Conservation (phyloP, 202 grass and related monocot genomes). For the Miscanthus sacchariflorus region DNA sequence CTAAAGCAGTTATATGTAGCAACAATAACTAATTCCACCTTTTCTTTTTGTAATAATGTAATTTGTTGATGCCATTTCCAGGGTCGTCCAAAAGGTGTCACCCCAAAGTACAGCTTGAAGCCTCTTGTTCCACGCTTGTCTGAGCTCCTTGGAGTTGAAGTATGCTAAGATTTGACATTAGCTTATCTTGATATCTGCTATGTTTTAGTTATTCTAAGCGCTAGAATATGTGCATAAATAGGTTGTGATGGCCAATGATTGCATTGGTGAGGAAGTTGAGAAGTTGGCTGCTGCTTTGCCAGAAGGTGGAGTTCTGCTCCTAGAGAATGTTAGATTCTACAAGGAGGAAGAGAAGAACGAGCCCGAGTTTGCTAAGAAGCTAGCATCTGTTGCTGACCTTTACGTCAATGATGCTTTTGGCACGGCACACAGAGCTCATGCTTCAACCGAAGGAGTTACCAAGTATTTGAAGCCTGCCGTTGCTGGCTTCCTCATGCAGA, state of each 20-base stretch:
- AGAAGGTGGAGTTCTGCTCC: slow-evolving; percentile 82
- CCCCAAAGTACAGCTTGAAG: slow-evolving; percentile 95
- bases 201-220: slow-evolving; percentile 4
- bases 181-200: background rate
- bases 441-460: slow-evolving; percentile 90
- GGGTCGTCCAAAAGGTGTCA: slow-evolving; percentile 95
- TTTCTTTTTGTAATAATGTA: slow-evolving; percentile 32
- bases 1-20: background rate
- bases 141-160: slow-evolving; percentile 86
- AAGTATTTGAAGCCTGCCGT: slow-evolving; percentile 88
- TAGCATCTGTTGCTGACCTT: slow-evolving; percentile 85
- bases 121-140: slow-evolving; percentile 93
- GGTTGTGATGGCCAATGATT: slow-evolving; percentile 87
- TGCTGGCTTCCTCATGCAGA: slow-evolving; percentile 98
- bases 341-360: slow-evolving; percentile 98
- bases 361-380: slow-evolving; percentile 92
- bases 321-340: slow-evolving; percentile 93
- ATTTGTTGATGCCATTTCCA: slow-evolving; percentile 41
- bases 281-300: slow-evolving; percentile 67
- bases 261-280: slow-evolving; percentile 89
- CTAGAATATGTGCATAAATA: slow-evolving; percentile 26
- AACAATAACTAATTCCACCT: background rate
- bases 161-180: slow-evolving; percentile 47
- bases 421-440: slow-evolving; percentile 91
- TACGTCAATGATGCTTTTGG: slow-evolving; percentile 96